Percentiles rank a stretch among this genome's conserved stretches.
Evolutionary conservation across 2,329 filamentous ascomycete genomes (phyloP).

Genomic region (Epichloe brachyelytri): DNA sequence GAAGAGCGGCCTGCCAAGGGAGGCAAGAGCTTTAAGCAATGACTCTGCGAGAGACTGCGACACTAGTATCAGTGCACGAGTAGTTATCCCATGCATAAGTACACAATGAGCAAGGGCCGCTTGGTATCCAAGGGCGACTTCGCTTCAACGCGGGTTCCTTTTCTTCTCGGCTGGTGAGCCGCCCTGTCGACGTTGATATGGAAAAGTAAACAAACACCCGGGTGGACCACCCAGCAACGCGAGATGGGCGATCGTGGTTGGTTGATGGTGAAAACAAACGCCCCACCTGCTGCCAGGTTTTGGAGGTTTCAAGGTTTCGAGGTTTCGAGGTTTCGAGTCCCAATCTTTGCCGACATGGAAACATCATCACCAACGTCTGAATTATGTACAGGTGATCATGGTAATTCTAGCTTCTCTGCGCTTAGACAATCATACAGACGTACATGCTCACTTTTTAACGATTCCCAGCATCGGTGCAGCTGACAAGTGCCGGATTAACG

Average conservation of each 20-base stretch:
- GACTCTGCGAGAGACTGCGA: not conserved
- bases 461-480: no score
- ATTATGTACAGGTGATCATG: no score
- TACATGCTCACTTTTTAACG: no score
- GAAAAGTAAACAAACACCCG: conserved; percentile 13
- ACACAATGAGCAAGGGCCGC: not conserved
- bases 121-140: not conserved
- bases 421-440: no score
- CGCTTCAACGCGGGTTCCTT: conserved; percentile 11
- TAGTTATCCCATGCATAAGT: not conserved
- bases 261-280: not conserved
- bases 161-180: not conserved
- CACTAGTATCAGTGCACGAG: not conserved
- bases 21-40: not conserved
- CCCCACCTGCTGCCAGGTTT: not conserved
- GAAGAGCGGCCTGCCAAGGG: not conserved
- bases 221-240: conserved; percentile 12
- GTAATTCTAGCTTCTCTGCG: no score
- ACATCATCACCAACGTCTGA: no score
- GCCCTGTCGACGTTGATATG: conserved; percentile 3
- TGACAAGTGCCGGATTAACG: no score
- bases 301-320: no score
- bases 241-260: not conserved
- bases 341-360: no score
- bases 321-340: no score